Conservation (phyloP, 345 rosid species). For the Erodium maritimum region DNA sequence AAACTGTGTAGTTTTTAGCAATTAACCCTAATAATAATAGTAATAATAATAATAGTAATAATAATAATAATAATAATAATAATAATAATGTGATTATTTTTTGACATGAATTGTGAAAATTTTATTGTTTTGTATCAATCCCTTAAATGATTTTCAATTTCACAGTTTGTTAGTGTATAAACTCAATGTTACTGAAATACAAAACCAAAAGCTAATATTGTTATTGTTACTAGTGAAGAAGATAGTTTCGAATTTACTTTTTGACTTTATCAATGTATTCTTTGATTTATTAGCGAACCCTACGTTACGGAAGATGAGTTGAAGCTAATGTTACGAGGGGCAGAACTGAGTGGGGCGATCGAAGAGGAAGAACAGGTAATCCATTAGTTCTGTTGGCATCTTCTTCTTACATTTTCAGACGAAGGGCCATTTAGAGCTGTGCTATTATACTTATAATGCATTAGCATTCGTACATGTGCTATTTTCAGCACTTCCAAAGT, state of each 20-base stretch:
- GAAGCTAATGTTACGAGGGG: conserved; percentile 92
- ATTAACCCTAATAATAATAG: too few relatives aligned
- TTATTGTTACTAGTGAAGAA: too few relatives aligned
- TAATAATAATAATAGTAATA: too few relatives aligned
- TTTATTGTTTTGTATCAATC: background rate
- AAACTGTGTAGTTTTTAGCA: too few relatives aligned
- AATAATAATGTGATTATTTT: too few relatives aligned
- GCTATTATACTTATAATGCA: background rate
- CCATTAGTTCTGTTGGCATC: background rate
- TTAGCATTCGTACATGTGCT: background rate
- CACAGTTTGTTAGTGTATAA: background rate
- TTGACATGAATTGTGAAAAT: background rate
- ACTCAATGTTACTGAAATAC: background rate
- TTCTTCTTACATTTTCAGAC: background rate
- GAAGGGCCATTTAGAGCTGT: background rate
- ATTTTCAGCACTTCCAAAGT: background rate
- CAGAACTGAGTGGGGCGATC: conserved; percentile 92
- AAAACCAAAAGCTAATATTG: background rate
- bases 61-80: too few relatives aligned
- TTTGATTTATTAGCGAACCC: conserved; percentile 48
- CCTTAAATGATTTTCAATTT: background rate
- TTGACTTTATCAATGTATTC: background rate
- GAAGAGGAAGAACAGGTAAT: conserved; percentile 98
- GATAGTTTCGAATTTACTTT: background rate
- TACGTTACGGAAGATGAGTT: conserved; percentile 95